Evolutionary conservation across 768 basidiomycete genomes (phyloP), one percentile per base, ranked within the genome.

Genomic region (Lepiota brunneoincarnata): DNA sequence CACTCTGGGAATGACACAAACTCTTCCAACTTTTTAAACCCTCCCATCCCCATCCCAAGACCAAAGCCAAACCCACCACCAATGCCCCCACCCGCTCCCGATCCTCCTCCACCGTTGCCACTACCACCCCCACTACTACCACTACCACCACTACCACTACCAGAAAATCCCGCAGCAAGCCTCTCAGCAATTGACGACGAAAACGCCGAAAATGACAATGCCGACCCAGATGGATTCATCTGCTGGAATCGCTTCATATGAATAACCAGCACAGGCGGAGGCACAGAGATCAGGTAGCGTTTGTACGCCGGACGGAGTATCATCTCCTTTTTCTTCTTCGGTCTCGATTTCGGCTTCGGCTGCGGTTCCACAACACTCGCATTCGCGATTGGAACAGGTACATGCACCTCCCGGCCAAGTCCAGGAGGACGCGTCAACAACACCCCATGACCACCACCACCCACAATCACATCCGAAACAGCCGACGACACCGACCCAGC

Each of bases 181-280:
- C 20, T 55, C 18, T 31, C 36, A 11, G 52, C 52, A 34, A 54
- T 38, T 5, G 52, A 28, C 36, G 54, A 11, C 20, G 47, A 20
- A 4, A 35, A 35, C 17, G 52, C 45, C 35, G 86, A 81, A 61
- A 86, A 83, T 15, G 83, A 81, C 54, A 86, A 70, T 53, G 82
- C 69, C 4, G 81, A 76, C 48, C 77, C 17, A 35, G 17, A 76
- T 70, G 86, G 88, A 37, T 76, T 74, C 6, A 86, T 77, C 64
- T 96, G 93, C 69, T 96, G 92, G 72, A 98, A 98, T 42, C 95
- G 82, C 72, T 98, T 98, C 46, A 97, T 79, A 61, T 98, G 95
- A 55, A 98, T 81, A 47, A 95, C 90, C 53, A 98, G 82, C 28
- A 97, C 80, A 0, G 93, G 91, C 0, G 95, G 95, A 1, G 89